These are phyloP conservation scores for Cinnamomum micranthum DNA, from an alignment of 164 flowering plant genomes.

Conservation along the genomic window DNA sequence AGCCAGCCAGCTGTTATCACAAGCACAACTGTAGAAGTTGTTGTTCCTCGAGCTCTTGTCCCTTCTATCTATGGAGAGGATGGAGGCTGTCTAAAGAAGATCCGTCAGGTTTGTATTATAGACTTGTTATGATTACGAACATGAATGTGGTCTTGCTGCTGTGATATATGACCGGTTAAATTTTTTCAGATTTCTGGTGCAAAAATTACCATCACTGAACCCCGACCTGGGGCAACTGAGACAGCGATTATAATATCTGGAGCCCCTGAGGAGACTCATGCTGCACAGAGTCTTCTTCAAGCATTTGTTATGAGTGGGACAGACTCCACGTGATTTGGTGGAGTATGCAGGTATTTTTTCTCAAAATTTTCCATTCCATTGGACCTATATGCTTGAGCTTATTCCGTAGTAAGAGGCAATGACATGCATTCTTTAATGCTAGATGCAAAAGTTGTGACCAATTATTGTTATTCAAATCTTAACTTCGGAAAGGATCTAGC, in stretches of 20 bases:
- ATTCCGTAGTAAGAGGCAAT: neutral
- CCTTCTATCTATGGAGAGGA: constrained; percentile 84
- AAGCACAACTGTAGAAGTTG: constrained; percentile 85
- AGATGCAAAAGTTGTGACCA: neutral
- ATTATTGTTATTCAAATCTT: too few species aligned
- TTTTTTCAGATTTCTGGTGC: constrained; percentile 89
- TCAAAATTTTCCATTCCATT: neutral
- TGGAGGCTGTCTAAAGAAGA: constrained; percentile 73
- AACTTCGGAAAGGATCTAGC: neutral
- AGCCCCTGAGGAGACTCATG: constrained; percentile 92
- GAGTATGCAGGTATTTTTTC: constrained; percentile 3
- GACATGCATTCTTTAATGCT: neutral
- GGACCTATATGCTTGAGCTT: neutral
- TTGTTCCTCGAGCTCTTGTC: constrained; percentile 79
- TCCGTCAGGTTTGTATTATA: constrained; percentile 54
- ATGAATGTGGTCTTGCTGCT: neutral
- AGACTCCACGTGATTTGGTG: constrained; percentile 37
- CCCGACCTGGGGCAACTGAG: constrained; percentile 79
- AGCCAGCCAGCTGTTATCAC: constrained; percentile 71
- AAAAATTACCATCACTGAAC: constrained; percentile 65
- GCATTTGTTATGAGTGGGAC: constrained; percentile 86
- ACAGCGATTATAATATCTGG: constrained; percentile 82
- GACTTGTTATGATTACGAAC: constrained; percentile 2
- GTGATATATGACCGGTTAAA: neutral
- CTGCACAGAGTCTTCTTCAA: constrained; percentile 97